phyloP scores from a whole-genome alignment of 164 flowering plant species.

The Berberis thunbergii region DNA sequence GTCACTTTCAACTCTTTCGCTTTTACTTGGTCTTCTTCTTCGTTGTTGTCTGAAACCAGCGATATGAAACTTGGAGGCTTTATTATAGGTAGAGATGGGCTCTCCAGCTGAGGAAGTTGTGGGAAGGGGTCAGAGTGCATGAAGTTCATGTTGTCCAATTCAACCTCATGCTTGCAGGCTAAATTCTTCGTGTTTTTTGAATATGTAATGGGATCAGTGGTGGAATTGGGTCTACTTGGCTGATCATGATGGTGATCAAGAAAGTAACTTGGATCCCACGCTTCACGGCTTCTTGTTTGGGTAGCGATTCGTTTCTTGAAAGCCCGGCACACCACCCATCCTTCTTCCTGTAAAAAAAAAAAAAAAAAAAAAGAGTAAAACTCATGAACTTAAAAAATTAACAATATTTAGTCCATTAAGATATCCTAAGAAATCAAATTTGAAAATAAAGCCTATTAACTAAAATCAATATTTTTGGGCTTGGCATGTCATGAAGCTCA shows the following conservation, averaged over 20 bases:
- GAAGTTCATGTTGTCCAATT: conserved; percentile 31
- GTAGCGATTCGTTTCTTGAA: conserved; percentile 61
- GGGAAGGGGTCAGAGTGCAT: conserved; percentile 35
- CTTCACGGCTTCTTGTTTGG: conserved; percentile 35
- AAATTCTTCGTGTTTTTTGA: conserved; percentile 12
- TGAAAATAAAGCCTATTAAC: no score
- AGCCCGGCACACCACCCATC: conserved; percentile 96
- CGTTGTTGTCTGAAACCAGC: conserved; percentile 23
- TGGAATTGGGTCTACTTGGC: conserved; percentile 37
- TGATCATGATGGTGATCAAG: conserved; percentile 32
- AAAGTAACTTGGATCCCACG: conserved; percentile 55
- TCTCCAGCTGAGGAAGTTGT: conserved; percentile 82
- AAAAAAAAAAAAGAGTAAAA: no score
- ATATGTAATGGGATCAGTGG: conserved; percentile 28
- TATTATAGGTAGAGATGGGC: conserved; percentile 60
- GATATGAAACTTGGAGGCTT: conserved; percentile 49
- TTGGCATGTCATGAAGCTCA: no score
- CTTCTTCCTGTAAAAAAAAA: conserved; percentile 63
- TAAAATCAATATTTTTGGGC: background rate
- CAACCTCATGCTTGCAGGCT: conserved; percentile 62
- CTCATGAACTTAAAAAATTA: background rate
- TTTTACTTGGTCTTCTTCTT: conserved; percentile 18
- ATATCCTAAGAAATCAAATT: no score
- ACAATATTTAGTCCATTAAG: background rate
- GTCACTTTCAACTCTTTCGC: conserved; percentile 37